Evolutionary conservation across 2,329 filamentous ascomycete genomes (phyloP).

Genomic region (Fusarium oxysporum): DNA sequence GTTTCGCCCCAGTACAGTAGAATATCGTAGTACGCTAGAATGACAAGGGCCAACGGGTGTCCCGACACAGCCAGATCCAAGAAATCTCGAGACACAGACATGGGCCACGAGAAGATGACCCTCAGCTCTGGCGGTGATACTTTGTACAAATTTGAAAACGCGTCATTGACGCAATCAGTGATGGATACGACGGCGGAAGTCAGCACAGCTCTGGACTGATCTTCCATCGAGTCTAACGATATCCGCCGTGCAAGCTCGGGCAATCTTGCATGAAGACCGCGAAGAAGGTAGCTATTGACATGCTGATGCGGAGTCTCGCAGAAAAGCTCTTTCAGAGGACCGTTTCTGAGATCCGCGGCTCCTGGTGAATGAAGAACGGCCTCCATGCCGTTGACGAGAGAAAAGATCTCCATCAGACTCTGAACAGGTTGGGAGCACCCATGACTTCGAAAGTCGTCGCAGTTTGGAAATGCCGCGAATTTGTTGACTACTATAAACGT

Average conservation of each 20-base stretch:
- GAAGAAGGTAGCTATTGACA: neutral
- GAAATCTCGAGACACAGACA: slow-evolving; percentile 22
- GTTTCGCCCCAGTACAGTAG: slow-evolving; percentile 24
- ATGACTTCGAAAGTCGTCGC: slow-evolving; percentile 16
- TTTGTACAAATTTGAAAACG: neutral
- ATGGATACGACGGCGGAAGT: neutral
- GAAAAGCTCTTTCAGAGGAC: slow-evolving; percentile 20
- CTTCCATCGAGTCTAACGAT: slow-evolving; percentile 10
- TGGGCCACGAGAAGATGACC: slow-evolving; percentile 28
- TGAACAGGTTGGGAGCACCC: slow-evolving; percentile 10
- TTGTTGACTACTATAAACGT: slow-evolving; percentile 32
- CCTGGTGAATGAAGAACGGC: slow-evolving; percentile 16
- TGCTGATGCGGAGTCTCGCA: neutral
- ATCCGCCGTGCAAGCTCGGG: slow-evolving; percentile 15
- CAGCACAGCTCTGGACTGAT: neutral
- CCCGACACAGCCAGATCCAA: slow-evolving; percentile 12
- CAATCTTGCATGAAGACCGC: neutral
- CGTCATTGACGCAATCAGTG: neutral
- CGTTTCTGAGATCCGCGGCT: neutral
- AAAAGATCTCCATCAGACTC: slow-evolving; percentile 28
- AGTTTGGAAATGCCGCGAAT: slow-evolving; percentile 32
- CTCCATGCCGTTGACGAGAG: slow-evolving; percentile 27
- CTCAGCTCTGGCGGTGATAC: slow-evolving; percentile 22
- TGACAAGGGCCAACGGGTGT: slow-evolving; percentile 18
- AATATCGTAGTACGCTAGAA: slow-evolving; percentile 29